Evolutionary conservation across 176 grass and related monocot species (phyloP).

Genomic region (Cenchrus fungigraminus): DNA sequence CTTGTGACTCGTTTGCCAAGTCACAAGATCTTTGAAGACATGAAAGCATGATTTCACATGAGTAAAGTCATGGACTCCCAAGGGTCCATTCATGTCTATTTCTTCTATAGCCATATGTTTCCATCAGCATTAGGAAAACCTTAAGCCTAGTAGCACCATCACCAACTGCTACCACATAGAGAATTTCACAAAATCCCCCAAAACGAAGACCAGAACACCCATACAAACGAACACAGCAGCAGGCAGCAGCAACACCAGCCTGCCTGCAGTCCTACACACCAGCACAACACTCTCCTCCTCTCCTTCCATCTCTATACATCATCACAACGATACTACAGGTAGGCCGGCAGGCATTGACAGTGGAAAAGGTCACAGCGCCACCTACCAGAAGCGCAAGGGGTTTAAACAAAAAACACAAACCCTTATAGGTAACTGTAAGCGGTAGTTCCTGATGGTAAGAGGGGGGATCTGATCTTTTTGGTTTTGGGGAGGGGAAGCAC

Average conservation of each 20-base stretch:
- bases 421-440: conserved; percentile 46
- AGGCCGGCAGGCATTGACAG: conserved; percentile 39
- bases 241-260: neutral
- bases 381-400: conserved; percentile 28
- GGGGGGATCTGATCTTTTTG: conserved; percentile 36
- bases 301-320: conserved; percentile 41
- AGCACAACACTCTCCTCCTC: conserved; percentile 23
- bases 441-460: conserved; percentile 19
- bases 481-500: neutral
- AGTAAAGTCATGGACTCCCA: neutral
- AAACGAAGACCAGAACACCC: conserved; percentile 15
- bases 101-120: conserved; percentile 51
- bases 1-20: neutral
- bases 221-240: conserved; percentile 22
- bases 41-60: neutral
- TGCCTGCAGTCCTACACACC: neutral
- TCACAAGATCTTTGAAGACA: neutral
- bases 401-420: conserved; percentile 64
- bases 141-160: conserved; percentile 37
- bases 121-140: conserved; percentile 47
- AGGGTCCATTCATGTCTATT: conserved; percentile 46
- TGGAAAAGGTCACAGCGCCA: conserved; percentile 17
- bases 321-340: conserved; percentile 24
- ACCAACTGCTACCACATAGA: conserved; percentile 21
- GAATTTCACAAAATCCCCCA: conserved; percentile 30